phyloP scores from a whole-genome alignment of 1,284 basidiomycete species.

The Cystobasidium slooffiae region DNA sequence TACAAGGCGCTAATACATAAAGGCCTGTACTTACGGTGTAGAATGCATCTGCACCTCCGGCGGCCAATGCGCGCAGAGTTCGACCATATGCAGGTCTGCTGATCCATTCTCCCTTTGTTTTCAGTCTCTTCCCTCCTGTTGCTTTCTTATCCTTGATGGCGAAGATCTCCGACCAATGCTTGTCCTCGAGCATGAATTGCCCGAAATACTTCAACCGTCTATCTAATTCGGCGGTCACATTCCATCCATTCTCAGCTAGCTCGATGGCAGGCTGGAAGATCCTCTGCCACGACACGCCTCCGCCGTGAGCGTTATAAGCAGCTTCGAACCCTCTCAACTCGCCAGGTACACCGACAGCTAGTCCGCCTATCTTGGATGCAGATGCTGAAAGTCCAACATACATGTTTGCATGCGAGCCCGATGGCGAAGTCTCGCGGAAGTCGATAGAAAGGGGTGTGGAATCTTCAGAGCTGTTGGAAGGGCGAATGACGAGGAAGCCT shows the following conservation, averaged over 20 bases:
- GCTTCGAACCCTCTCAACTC: constrained; percentile 81
- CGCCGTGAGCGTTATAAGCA: constrained; percentile 72
- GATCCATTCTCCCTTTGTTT: constrained; percentile 75
- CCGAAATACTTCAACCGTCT: constrained; percentile 70
- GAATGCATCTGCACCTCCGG: constrained; percentile 72
- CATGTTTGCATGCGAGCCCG: constrained; percentile 73
- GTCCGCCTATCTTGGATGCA: constrained; percentile 71
- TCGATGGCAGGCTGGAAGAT: constrained; percentile 75
- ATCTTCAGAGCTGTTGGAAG: constrained; percentile 65
- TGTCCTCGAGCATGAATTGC: constrained; percentile 71
- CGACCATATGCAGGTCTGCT: constrained; percentile 69
- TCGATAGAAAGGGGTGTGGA: constrained; percentile 66
- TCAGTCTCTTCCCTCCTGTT: constrained; percentile 57
- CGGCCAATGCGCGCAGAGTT: constrained; percentile 69
- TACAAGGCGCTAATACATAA: neutral
- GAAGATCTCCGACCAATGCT: constrained; percentile 79
- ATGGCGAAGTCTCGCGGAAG: constrained; percentile 85
- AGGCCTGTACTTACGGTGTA: constrained; percentile 64
- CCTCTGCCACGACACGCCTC: constrained; percentile 74
- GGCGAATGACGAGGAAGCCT: constrained; percentile 85
- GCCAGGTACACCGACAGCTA: constrained; percentile 81
- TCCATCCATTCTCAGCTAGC: constrained; percentile 73
- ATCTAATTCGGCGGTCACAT: constrained; percentile 73
- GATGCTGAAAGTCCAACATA: constrained; percentile 58
- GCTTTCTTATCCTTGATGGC: constrained; percentile 67